Percentiles rank a stretch among this genome's conserved stretches.
These are phyloP conservation scores for Calonectria multiphialidica DNA, from an alignment of 2,329 filamentous ascomycete species.

Conservation along the genomic window DNA sequence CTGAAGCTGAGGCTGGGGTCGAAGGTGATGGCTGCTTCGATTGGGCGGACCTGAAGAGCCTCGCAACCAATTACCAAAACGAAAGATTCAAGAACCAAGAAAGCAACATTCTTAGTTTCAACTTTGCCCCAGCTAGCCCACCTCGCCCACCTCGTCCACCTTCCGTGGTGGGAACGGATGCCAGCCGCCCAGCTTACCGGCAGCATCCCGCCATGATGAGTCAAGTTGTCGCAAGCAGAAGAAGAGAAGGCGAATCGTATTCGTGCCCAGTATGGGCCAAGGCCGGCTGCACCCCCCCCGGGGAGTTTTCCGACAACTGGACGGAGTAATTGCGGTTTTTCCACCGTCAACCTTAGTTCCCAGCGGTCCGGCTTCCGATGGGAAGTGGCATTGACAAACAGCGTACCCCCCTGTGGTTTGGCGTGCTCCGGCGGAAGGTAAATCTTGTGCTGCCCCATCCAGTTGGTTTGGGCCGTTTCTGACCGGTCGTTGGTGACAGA, in stretches of 20 bases:
- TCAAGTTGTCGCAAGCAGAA: conserved; percentile 15
- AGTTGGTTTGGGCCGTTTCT: conserved; percentile 4
- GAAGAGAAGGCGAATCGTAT: background rate
- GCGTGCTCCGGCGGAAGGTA: background rate
- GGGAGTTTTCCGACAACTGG: background rate
- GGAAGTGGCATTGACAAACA: conserved; percentile 18
- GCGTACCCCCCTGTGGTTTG: background rate
- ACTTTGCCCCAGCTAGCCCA: background rate
- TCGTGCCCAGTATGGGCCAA: conserved; percentile 3
- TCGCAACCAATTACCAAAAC: conserved; percentile 13
- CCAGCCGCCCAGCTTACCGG: background rate
- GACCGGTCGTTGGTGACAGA: conserved; percentile 11
- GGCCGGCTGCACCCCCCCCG: background rate
- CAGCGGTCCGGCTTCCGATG: conserved; percentile 23
- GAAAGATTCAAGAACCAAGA: background rate
- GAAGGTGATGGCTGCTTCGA: conserved; percentile 11
- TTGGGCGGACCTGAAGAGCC: conserved; percentile 5
- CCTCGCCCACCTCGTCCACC: background rate
- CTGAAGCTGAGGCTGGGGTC: conserved; percentile 17
- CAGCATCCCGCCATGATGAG: conserved; percentile 20
- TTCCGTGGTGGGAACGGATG: conserved; percentile 7
- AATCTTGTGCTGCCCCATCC: background rate
- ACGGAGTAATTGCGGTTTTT: background rate
- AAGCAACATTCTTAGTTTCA: conserved; percentile 4
- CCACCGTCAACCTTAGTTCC: background rate